Conservation (phyloP, 2,329 filamentous ascomycete genomes). For the Nemania bipapillata region DNA sequence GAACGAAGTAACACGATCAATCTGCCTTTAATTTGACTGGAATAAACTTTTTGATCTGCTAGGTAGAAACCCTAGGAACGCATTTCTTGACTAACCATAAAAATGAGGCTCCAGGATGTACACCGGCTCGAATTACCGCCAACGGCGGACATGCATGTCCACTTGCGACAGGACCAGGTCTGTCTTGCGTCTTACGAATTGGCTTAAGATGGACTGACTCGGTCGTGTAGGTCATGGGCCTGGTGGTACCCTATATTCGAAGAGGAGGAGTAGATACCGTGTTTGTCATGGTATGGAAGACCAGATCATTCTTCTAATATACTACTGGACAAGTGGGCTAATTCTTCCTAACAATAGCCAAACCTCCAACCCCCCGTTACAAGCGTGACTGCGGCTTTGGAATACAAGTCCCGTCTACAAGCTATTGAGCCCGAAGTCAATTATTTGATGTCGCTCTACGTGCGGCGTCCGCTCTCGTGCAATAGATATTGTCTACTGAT, state of each 20-base stretch:
- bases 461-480: slow-evolving; percentile 48
- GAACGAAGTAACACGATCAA: background rate
- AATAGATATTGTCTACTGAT: slow-evolving; percentile 33
- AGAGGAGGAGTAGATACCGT: slow-evolving; percentile 73
- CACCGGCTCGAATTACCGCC: slow-evolving; percentile 66
- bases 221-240: slow-evolving; percentile 60
- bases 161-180: slow-evolving; percentile 71
- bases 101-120: slow-evolving; percentile 53
- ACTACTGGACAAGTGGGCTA: slow-evolving; percentile 33
- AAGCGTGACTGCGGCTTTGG: slow-evolving; percentile 67
- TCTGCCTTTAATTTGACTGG: background rate
- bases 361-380: slow-evolving; percentile 39
- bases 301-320: slow-evolving; percentile 28
- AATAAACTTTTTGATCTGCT: background rate
- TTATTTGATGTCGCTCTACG: slow-evolving; percentile 79
- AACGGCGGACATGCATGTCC: slow-evolving; percentile 75
- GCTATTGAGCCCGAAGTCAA: slow-evolving; percentile 70
- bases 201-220: slow-evolving; percentile 50
- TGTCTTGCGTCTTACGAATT: background rate
- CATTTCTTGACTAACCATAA: slow-evolving; percentile 19
- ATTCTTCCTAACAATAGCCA: slow-evolving; percentile 28
- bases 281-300: slow-evolving; percentile 56
- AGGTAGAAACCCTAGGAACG: no score
- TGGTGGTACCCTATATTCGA: slow-evolving; percentile 65
- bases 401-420: slow-evolving; percentile 71